Conservation (phyloP, 2,329 filamentous ascomycete genomes). For the Monosporascus sp. region DNA sequence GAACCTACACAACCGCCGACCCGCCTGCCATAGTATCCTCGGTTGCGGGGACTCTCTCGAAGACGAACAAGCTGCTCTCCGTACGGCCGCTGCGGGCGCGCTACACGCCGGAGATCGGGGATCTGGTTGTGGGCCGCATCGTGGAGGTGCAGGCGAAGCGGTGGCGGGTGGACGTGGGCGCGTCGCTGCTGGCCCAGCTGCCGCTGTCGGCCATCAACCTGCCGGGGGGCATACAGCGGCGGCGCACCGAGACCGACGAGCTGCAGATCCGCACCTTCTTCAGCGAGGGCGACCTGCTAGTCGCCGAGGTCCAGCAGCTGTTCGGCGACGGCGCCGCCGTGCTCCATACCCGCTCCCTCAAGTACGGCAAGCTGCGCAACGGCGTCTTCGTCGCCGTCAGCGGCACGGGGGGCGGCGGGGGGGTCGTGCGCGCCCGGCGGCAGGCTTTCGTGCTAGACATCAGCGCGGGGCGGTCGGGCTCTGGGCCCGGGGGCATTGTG, state of each 20-base stretch:
- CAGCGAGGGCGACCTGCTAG: constrained; percentile 85
- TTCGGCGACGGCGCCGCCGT: constrained; percentile 81
- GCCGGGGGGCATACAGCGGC: constrained; percentile 84
- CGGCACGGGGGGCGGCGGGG: constrained; percentile 77
- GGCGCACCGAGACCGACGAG: constrained; percentile 92
- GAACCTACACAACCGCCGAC: constrained; percentile 67
- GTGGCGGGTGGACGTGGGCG: constrained; percentile 93
- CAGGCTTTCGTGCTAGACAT: constrained; percentile 81
- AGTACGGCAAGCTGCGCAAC: constrained; percentile 94
- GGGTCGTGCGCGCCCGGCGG: constrained; percentile 75
- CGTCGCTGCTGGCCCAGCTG: constrained; percentile 76
- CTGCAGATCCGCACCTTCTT: constrained; percentile 98
- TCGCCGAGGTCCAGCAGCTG: constrained; percentile 90
- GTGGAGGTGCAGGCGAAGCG: constrained; percentile 88
- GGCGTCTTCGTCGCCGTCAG: constrained; percentile 80
- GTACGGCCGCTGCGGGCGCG: constrained; percentile 85
- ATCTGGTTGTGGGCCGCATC: constrained; percentile 89
- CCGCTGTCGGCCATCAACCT: constrained; percentile 90
- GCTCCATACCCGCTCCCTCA: constrained; percentile 83
- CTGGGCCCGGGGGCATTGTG: constrained; percentile 8
- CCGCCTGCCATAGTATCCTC: constrained; percentile 76
- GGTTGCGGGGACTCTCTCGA: constrained; percentile 82
- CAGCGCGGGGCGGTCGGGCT: background rate
- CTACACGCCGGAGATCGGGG: constrained; percentile 93
- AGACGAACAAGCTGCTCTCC: constrained; percentile 95